phyloP scores from a whole-genome alignment of 73 alveolate genomes.

The Paramecium bursaria region DNA sequence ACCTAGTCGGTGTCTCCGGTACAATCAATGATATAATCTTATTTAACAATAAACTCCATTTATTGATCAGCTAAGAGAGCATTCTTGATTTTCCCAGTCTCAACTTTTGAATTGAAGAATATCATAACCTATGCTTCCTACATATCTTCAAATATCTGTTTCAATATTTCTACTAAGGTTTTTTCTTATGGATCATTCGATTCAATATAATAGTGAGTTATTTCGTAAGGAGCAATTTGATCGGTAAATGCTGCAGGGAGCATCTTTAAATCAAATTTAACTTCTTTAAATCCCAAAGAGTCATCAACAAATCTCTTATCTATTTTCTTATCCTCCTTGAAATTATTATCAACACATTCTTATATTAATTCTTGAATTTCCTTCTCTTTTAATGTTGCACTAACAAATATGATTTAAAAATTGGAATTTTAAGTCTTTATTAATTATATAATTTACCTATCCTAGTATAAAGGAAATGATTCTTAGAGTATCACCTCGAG shows the following conservation, averaged over 20 bases:
- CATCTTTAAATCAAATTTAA: background rate
- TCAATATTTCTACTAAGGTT: background rate
- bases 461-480: slow-evolving; percentile 21
- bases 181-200: background rate
- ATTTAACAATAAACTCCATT: slow-evolving; percentile 38
- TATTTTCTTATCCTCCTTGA: slow-evolving; percentile 1
- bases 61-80: background rate
- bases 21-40: slow-evolving; percentile 45
- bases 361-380: background rate
- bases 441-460: too few relatives aligned
- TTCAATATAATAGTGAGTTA: slow-evolving; percentile 35
- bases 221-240: slow-evolving; percentile 35
- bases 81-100: background rate
- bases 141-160: slow-evolving; percentile 29
- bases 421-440: background rate
- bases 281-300: background rate
- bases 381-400: slow-evolving; percentile 35
- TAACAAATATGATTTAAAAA: slow-evolving; percentile 35
- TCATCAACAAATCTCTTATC: slow-evolving; percentile 21
- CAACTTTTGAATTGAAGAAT: slow-evolving; percentile 17
- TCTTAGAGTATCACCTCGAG: slow-evolving; percentile 14
- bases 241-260: background rate
- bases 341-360: slow-evolving; percentile 16
- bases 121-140: slow-evolving; percentile 48
- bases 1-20: slow-evolving; percentile 41